Evolutionary conservation across 768 basidiomycete species (phyloP), one percentile per base, ranked within the genome.

Genomic region (Amanita rubescens): DNA sequence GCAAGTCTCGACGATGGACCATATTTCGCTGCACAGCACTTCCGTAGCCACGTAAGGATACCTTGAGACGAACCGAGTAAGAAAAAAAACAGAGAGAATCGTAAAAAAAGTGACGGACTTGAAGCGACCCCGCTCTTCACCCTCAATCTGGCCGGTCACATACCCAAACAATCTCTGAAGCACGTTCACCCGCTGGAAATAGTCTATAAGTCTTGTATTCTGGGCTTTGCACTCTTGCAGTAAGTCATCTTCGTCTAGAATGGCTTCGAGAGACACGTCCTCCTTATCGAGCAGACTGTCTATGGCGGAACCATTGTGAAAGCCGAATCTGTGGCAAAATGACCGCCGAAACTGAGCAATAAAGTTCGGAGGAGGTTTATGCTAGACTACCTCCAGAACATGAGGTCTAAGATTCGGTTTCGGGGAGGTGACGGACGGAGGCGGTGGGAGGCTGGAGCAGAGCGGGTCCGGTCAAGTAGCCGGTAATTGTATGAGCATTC

Each of bases 151-250:
- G 37, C 90, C 90, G 2, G 86, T 87, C 63, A 93, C 90, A 73
- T 93, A 94, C 22, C 81, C 87, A 53, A 94, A 69, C 61, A 94
- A 71, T 52, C 83, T 79, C 65, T 89, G 83, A 46, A 95, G 71
- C 45, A 92, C 85, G 65, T 92, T 90, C 48, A 82, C 75, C 59
- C 88, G 75, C 58, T 85, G 85, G 62, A 94, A 89, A 68, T 92
- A 92, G 64, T 90, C 87, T 60, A 90, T 87, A 47, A 95, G 81
- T 54, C 89, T 75, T 37, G 87, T 87, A 64, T 98, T 98, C 70
- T 95, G 89, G 1, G 87, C 78, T 70, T 97, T 97, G 80, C 93
- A 92, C 69, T 98, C 95, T 69, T 90, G 89, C 52, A 98, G 73
- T 42, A 98, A 75, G 66, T 97, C 94, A 64, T 91, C 87, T 70